Evolutionary conservation across 305 asterid species (phyloP).

Genomic region (Rubia occidens): DNA sequence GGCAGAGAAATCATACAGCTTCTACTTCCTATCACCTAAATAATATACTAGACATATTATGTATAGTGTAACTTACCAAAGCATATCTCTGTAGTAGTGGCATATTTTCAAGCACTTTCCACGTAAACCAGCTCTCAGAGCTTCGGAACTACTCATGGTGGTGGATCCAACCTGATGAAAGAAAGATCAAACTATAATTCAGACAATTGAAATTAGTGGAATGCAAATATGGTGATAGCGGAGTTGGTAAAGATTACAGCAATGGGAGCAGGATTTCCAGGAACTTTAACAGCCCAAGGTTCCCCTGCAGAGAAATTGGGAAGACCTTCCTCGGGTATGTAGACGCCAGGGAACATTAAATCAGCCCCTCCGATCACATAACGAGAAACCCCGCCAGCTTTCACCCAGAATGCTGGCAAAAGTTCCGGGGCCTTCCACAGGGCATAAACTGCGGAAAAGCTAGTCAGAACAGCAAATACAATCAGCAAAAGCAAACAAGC

Average conservation of each 20-base stretch:
- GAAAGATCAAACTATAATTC: constrained; percentile 5
- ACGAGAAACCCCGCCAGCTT: constrained; percentile 88
- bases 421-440: constrained; percentile 91
- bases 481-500: constrained; percentile 6
- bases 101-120: constrained; percentile 82
- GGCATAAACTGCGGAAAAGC: constrained; percentile 56
- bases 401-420: constrained; percentile 78
- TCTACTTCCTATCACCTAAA: background rate
- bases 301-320: constrained; percentile 79
- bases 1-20: background rate
- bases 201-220: constrained; percentile 7
- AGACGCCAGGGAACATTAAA: constrained; percentile 94
- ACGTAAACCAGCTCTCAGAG: constrained; percentile 74
- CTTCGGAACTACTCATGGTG: constrained; percentile 73
- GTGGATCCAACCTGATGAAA: constrained; percentile 76
- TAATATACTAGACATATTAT: background rate
- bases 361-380: constrained; percentile 94
- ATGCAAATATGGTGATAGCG: constrained; percentile 10
- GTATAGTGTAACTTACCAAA: constrained; percentile 48
- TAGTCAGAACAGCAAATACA: background rate
- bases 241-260: constrained; percentile 52
- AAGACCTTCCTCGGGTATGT: constrained; percentile 60
- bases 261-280: constrained; percentile 89
- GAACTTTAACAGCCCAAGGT: constrained; percentile 86
- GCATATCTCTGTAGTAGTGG: constrained; percentile 75